A percentile compares a stretch with the other conserved stretches of the same genome.
Conservation (phyloP, 1,284 basidiomycete genomes). For the Trichosporon coremiiforme region DNA sequence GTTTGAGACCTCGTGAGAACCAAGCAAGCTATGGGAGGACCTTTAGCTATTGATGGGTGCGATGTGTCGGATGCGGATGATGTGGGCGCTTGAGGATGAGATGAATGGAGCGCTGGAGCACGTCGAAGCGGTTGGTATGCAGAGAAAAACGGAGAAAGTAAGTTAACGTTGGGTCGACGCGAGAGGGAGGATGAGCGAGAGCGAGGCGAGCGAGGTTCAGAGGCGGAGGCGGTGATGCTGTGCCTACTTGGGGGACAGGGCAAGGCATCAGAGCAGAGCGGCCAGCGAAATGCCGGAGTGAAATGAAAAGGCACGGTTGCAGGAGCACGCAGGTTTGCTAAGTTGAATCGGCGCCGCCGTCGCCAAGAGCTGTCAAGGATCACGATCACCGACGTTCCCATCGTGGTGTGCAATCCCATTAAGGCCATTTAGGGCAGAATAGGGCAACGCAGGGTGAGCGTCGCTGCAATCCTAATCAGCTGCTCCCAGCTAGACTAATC, state of each 20-base stretch:
- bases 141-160: constrained; percentile 7
- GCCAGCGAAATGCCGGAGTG: background rate
- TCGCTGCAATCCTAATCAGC: background rate
- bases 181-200: background rate
- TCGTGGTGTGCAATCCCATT: background rate
- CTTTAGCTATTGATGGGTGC: background rate
- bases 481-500: background rate
- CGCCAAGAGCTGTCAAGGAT: background rate
- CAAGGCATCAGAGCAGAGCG: background rate
- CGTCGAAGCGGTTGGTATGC: background rate
- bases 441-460: background rate
- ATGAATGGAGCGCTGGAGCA: background rate
- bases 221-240: background rate
- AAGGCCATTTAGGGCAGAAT: background rate
- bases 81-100: constrained; percentile 10
- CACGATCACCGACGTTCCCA: background rate
- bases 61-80: constrained; percentile 14
- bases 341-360: background rate
- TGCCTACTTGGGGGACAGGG: background rate
- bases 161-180: constrained; percentile 13
- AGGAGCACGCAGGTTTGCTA: constrained; percentile 11
- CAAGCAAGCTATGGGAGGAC: background rate
- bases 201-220: background rate
- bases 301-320: background rate
- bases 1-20: constrained; percentile 12